phyloP scores from a whole-genome alignment of 2,329 filamentous ascomycete species.

The Alternaria ventricosa region DNA sequence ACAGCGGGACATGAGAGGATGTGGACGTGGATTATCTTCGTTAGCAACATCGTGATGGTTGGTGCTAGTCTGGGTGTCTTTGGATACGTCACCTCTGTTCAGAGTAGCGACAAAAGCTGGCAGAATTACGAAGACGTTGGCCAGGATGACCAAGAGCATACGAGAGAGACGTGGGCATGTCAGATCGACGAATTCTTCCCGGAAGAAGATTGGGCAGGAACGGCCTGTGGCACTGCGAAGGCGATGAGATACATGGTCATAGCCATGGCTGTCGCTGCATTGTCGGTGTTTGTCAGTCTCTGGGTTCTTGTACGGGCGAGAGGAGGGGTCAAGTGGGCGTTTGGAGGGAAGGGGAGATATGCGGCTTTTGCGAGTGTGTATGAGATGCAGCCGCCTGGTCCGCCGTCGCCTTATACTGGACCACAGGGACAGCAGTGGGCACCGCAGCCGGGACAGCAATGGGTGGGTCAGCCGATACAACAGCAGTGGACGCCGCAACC shows the following conservation, averaged over 20 bases:
- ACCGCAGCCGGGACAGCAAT: constrained; percentile 6
- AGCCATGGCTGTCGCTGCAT: constrained; percentile 25
- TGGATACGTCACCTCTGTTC: constrained; percentile 28
- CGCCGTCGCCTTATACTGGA: constrained; percentile 1
- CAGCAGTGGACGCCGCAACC: constrained; percentile 18
- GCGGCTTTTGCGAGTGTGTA: constrained; percentile 34
- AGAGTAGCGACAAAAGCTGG: constrained; percentile 25
- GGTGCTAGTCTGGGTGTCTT: constrained; percentile 28
- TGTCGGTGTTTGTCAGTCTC: constrained; percentile 23
- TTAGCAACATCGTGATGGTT: constrained; percentile 20
- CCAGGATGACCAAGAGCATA: constrained; percentile 16
- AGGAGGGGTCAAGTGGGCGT: constrained; percentile 36
- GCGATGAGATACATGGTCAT: constrained; percentile 35
- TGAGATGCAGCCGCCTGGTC: constrained; percentile 24
- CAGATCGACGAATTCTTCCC: constrained; percentile 28
- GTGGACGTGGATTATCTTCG: constrained; percentile 37
- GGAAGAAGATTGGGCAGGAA: constrained; percentile 28
- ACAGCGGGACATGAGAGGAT: constrained; percentile 25
- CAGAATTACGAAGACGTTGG: constrained; percentile 23
- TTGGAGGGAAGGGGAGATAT: constrained; percentile 37
- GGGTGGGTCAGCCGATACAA: constrained; percentile 5
- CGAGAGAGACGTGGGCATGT: constrained; percentile 39
- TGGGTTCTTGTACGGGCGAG: constrained; percentile 32
- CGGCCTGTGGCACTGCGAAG: constrained; percentile 33
- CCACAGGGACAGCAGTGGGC: background rate